Evolutionary conservation across 1,284 basidiomycete genomes (phyloP), one percentile per base, ranked within the genome.

Genomic region (Ustilago crameri): DNA sequence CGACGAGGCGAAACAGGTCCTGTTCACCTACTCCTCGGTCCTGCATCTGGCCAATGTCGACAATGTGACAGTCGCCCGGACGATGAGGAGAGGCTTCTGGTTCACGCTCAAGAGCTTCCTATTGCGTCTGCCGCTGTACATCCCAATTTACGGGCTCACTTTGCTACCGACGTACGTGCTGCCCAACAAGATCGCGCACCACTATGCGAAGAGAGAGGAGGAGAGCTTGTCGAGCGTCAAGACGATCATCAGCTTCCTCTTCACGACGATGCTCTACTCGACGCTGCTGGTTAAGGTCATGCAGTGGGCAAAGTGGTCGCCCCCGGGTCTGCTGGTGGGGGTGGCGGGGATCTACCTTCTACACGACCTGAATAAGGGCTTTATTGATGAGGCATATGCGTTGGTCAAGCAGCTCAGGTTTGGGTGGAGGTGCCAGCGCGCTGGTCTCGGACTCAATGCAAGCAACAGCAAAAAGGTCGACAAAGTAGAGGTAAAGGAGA

Each of bases 211-310:
- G 2, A 48, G 42, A n/a, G 71, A 74, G 30, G 66, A 74, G 22
- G 71, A 74, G 34, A 62, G 57, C 23, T 44, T 74, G 3, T 58
- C 66, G 3, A 50, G 44, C 18, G 71, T 69, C 58, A 74, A 69
- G 41, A 63, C 55, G 15, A 47, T 74, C 3, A 41, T 66, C 20
- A 48, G 71, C 40, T 67, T 69, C 35, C 51, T 60, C 24, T 54
- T 69, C 17, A 65, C 55, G 8, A 32, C 51, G 24, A 10, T 56
- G 5, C 46, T 69, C 10, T 62, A 69, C 27, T 34, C 46, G 26
- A 38, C 23, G 14, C 17, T 65, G 51, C 20, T 64, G 35, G 34
- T 73, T 30, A 59, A 58, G 43, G 55, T 57, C 18, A 54, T 66
- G 57, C 32, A 46, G 43, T 59, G 40, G 43, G 23, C 53, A 4